Evolutionary conservation across 1,284 basidiomycete species (phyloP).

Genomic region (Ustilago xerochloae): DNA sequence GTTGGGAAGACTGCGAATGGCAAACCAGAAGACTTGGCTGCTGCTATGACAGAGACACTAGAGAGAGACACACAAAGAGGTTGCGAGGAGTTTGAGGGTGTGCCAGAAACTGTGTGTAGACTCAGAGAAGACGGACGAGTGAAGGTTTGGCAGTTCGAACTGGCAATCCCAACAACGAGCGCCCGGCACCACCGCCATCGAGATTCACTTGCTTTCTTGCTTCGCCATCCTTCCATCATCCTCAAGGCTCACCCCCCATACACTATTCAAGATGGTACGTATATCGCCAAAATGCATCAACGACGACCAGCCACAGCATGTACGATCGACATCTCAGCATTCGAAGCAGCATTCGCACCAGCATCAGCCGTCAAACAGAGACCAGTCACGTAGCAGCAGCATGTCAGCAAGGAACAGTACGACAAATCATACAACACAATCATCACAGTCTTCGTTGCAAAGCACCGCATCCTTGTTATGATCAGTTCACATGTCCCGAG

Average conservation of each 20-base stretch:
- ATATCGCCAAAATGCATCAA: slow-evolving; percentile 13
- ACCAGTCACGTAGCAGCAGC: background rate
- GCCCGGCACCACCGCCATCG: slow-evolving; percentile 24
- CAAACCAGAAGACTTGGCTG: background rate
- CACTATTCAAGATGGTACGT: slow-evolving; percentile 51
- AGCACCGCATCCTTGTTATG: too few species aligned
- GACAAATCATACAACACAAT: background rate
- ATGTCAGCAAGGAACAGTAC: background rate
- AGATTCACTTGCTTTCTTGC: slow-evolving; percentile 17
- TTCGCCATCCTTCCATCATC: slow-evolving; percentile 52
- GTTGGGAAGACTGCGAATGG: background rate
- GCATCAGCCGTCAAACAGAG: background rate
- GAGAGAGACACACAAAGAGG: too few species aligned
- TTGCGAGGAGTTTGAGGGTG: too few species aligned
- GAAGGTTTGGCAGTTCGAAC: background rate
- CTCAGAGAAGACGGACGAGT: background rate
- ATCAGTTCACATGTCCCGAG: too few species aligned
- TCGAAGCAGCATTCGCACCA: slow-evolving; percentile 8
- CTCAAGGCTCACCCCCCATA: slow-evolving; percentile 49
- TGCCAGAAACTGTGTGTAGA: too few species aligned
- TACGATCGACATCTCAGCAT: slow-evolving; percentile 2
- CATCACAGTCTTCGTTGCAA: too few species aligned
- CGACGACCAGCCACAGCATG: slow-evolving; percentile 16
- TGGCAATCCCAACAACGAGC: background rate
- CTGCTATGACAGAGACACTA: background rate